Percentiles rank a stretch among this genome's conserved stretches.
These are phyloP conservation scores for Clavulina sp. DNA, from an alignment of 768 basidiomycete species.

Conservation along the genomic window DNA sequence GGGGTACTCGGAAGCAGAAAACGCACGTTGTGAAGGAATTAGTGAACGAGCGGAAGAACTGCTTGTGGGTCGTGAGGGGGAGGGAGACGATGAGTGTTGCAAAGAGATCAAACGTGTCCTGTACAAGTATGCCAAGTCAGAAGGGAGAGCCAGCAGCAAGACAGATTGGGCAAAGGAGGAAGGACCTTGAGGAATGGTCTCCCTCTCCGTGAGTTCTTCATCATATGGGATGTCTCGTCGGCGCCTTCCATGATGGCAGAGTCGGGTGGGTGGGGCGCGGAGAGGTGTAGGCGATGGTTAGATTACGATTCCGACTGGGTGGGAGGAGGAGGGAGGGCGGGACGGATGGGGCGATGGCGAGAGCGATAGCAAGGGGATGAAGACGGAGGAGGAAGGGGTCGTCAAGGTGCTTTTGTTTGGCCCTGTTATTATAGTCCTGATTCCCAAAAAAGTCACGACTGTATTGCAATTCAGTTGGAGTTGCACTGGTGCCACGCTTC, in stretches of 20 bases:
- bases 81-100: slow-evolving; percentile 92
- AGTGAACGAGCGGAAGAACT: slow-evolving; percentile 88
- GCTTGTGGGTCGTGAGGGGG: slow-evolving; percentile 72
- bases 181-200: slow-evolving; percentile 81
- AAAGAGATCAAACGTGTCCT: slow-evolving; percentile 98
- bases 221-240: slow-evolving; percentile 64
- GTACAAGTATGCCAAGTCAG: background rate
- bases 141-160: slow-evolving; percentile 8
- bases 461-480: too few relatives aligned
- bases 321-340: background rate
- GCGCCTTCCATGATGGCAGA: background rate
- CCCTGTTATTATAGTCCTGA: too few relatives aligned
- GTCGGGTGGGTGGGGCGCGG: slow-evolving; percentile 5
- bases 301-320: background rate
- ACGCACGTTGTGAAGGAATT: slow-evolving; percentile 93
- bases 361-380: background rate
- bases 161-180: slow-evolving; percentile 8
- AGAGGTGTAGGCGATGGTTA: slow-evolving; percentile 1
- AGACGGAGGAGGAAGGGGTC: too few relatives aligned
- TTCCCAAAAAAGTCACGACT: too few relatives aligned
- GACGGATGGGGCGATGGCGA: background rate
- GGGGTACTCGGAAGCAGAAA: slow-evolving; percentile 1
- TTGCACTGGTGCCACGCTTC: too few relatives aligned
- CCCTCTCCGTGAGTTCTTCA: slow-evolving; percentile 96
- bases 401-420: background rate